phyloP scores from a whole-genome alignment of 352 stramenopile species.

The Phytophthora europaea region DNA sequence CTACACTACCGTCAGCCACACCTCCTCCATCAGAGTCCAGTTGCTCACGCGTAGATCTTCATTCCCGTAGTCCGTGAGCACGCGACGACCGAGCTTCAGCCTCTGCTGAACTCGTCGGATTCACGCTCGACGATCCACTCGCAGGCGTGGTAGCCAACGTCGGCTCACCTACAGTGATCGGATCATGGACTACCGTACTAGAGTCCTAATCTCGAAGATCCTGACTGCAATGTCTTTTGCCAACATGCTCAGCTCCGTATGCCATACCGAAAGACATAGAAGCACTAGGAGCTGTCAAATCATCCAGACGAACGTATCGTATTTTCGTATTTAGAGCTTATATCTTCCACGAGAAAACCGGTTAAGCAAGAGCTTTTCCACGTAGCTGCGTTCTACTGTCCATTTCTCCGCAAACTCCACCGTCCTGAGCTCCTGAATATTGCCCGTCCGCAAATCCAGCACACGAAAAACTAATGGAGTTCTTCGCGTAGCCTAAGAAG shows the following conservation, averaged over 20 bases:
- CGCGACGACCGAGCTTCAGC: constrained; percentile 12
- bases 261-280: not conserved
- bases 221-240: constrained; percentile 11
- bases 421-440: constrained; percentile 9
- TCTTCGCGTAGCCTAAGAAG: constrained; percentile 13
- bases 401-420: constrained; percentile 21
- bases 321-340: constrained; percentile 3
- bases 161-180: not conserved
- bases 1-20: not conserved
- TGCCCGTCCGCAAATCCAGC: constrained; percentile 5
- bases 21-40: constrained; percentile 10
- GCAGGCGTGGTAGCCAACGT: not conserved
- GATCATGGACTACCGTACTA: constrained; percentile 13
- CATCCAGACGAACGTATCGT: constrained; percentile 8
- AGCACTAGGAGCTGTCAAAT: not conserved
- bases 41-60: not conserved
- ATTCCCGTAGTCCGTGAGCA: constrained; percentile 1
- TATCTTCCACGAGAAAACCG: constrained; percentile 3
- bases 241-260: not conserved
- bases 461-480: constrained; percentile 9
- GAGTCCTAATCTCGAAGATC: not conserved
- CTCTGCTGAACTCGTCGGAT: constrained; percentile 13
- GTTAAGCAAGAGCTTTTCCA: constrained; percentile 22
- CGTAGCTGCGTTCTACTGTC: constrained; percentile 11
- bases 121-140: constrained; percentile 13